Percentiles rank a stretch among this genome's conserved stretches.
phyloP scores from a whole-genome alignment of 2,329 filamentous ascomycete genomes.

The Colletotrichum aenigma region DNA sequence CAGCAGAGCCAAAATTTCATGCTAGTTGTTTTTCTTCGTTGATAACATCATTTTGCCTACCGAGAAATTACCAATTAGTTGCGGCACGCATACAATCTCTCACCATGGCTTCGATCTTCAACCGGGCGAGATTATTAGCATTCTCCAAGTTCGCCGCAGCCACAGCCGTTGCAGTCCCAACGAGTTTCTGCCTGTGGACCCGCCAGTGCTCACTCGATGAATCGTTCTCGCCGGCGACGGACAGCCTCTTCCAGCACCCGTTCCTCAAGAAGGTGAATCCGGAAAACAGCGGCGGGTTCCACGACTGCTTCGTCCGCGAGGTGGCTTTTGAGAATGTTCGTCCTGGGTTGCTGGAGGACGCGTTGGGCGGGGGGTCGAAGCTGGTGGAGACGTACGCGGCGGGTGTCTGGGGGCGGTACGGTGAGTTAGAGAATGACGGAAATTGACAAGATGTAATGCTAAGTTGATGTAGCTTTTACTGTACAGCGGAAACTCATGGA shows the following conservation, averaged over 20 bases:
- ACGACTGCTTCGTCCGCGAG: conserved; percentile 5
- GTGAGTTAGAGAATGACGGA: neutral
- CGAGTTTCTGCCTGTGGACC: conserved; percentile 19
- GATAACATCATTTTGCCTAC: too few species aligned
- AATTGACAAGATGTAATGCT: neutral
- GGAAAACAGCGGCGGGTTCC: neutral
- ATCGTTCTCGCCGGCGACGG: neutral
- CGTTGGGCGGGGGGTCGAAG: neutral
- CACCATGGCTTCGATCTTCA: neutral
- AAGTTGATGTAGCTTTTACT: neutral
- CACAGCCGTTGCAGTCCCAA: neutral
- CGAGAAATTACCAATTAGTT: too few species aligned
- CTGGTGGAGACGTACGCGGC: conserved; percentile 12
- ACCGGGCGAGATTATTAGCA: neutral
- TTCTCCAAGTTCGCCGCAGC: neutral
- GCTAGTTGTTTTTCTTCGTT: neutral
- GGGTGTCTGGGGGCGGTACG: conserved; percentile 19
- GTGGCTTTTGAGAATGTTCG: neutral
- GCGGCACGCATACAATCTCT: too few species aligned
- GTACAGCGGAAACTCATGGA: conserved; percentile 6
- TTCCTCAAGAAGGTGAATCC: neutral
- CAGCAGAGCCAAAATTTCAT: neutral
- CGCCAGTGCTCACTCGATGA: conserved; percentile 10
- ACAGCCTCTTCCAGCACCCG: neutral
- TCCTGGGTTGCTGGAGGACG: conserved; percentile 14